phyloP scores from a whole-genome alignment of 176 grass and related monocot genomes.

The Microstegium vimineum region DNA sequence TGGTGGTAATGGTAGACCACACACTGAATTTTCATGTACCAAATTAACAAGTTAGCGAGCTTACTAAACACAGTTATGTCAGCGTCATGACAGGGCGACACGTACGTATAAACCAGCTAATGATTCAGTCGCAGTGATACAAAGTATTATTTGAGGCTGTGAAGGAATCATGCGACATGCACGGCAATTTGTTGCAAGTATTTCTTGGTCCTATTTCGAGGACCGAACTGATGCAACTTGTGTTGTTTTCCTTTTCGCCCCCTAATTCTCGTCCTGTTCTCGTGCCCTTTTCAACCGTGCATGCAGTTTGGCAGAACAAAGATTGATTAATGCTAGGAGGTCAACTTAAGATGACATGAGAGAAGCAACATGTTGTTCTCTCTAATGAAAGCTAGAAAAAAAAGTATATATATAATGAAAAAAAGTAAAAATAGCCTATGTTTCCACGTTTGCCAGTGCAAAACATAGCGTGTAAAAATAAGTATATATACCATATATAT shows the following conservation, averaged over 20 bases:
- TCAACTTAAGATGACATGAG: background rate
- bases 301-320: background rate
- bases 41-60: background rate
- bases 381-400: background rate
- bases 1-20: background rate
- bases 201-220: background rate
- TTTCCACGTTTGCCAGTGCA: background rate
- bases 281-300: background rate
- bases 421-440: too few relatives aligned
- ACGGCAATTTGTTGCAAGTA: background rate
- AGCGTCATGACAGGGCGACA: background rate
- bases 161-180: slow-evolving; percentile 21
- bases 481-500: too few relatives aligned
- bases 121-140: background rate
- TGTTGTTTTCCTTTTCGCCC: background rate
- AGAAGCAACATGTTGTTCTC: background rate
- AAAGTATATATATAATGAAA: too few relatives aligned
- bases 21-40: background rate
- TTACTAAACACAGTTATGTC: background rate
- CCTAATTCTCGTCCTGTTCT: background rate
- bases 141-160: background rate
- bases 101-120: background rate
- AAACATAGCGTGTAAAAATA: background rate
- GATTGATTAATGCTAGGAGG: background rate
- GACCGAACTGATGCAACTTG: background rate